Conservation (phyloP, 2,329 filamentous ascomycete species). For the Alternaria conjuncta region DNA sequence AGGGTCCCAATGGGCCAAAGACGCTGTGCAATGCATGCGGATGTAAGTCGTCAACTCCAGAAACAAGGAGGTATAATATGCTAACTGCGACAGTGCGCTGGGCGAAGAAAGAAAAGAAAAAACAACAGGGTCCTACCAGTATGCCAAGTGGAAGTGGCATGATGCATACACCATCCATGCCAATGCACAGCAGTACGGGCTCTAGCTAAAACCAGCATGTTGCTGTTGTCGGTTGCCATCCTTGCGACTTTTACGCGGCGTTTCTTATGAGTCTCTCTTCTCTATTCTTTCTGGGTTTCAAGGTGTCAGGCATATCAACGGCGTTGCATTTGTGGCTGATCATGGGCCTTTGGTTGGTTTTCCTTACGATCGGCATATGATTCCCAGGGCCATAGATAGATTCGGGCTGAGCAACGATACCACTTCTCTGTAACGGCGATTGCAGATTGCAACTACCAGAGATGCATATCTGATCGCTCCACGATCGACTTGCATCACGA, state of each 20-base stretch:
- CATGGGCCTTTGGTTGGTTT: neutral
- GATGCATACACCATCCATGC: slow-evolving; percentile 31
- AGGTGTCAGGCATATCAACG: slow-evolving; percentile 7
- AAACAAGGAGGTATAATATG: neutral
- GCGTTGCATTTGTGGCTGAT: slow-evolving; percentile 3
- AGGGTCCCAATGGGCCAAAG: slow-evolving; percentile 90
- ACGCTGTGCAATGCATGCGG: slow-evolving; percentile 96
- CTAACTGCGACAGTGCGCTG: slow-evolving; percentile 57
- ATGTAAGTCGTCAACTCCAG: slow-evolving; percentile 58
- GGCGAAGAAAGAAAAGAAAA: slow-evolving; percentile 80
- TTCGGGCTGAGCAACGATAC: slow-evolving; percentile 8
- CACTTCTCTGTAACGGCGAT: neutral
- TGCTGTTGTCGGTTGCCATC: neutral
- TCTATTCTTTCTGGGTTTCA: neutral
- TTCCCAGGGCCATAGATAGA: slow-evolving; percentile 4
- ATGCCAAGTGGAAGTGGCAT: slow-evolving; percentile 18
- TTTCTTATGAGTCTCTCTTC: neutral
- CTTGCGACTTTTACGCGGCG: neutral
- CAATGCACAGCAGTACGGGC: slow-evolving; percentile 40
- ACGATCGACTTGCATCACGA: neutral
- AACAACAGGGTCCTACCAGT: slow-evolving; percentile 37
- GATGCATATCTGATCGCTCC: neutral
- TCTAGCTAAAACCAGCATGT: slow-evolving; percentile 27
- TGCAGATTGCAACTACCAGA: neutral
- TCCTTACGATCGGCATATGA: slow-evolving; percentile 2